Evolutionary conservation across 148 eudicot genomes (phyloP), one percentile per base, ranked within the genome.

Genomic region (Fagopyrum esculentum): DNA sequence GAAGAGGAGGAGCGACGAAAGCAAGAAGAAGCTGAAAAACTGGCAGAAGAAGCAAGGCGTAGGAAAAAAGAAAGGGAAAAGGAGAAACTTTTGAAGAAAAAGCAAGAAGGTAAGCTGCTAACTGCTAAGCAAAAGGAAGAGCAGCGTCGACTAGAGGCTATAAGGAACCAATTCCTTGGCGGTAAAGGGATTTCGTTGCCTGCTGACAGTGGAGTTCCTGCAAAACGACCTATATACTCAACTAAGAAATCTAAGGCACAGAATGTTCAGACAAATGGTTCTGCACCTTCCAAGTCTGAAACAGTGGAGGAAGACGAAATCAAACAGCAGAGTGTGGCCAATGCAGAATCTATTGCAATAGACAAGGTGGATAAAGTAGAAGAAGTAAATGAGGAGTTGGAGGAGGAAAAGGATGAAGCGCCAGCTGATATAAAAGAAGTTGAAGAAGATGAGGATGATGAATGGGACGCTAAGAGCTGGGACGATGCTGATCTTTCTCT

Each of bases 381-480:
- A 2, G 60, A 68, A 0, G 7, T 44, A 54, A 73, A 35, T 57
- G 68, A 45, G 71, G 85, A 74, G 22, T 29, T 81, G 77, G 74
- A 61, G 43, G 68, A 61, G 80, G 89, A 91, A 71, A 77, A 81
- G 77, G 75, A 73, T 49, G 89, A 82, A 78, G 85, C 70, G 84
- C 74, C 82, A 72, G 79, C 74, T 81, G 86, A 78, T 73, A 66
- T 77, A 55, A 81, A 78, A 74, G 91, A 84, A 54, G 84, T 78
- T 30, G 80, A 80, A 56, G 89, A 85, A 9, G 97, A 86, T 0
- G 89, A 87, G 0, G 93, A 86, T 15, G 98, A 91, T 30, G 98
- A 91, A 29, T 91, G 98, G 98, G 98, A 94, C 89, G 97, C 91
- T 45, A 94, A 91, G 83, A 90, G 98, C 75, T 91, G 96, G 97